These are phyloP conservation scores for Alternaria brassicicola DNA, from an alignment of 2,329 filamentous ascomycete species.

Conservation along the genomic window DNA sequence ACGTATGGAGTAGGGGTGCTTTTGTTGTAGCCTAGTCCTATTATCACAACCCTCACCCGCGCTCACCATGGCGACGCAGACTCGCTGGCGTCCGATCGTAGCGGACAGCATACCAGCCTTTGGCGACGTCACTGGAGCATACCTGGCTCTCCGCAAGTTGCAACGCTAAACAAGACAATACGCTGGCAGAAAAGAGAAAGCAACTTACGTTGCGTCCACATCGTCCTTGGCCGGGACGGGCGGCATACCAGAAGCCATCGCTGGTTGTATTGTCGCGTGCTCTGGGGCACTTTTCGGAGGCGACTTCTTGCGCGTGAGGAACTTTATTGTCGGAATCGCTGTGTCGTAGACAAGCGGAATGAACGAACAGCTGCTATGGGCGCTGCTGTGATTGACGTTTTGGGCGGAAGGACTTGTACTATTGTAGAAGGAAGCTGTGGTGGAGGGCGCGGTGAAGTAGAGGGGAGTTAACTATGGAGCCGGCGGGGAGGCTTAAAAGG, in stretches of 20 bases:
- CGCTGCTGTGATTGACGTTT: neutral
- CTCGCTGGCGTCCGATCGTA: neutral
- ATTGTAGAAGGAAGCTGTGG: slow-evolving; percentile 2
- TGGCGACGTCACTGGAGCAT: neutral
- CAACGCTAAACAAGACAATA: neutral
- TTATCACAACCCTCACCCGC: neutral
- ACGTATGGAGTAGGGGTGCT: neutral
- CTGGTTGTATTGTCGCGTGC: slow-evolving; percentile 39
- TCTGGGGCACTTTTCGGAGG: slow-evolving; percentile 41
- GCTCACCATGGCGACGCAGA: neutral
- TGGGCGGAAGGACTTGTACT: slow-evolving; percentile 3
- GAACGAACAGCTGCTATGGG: neutral
- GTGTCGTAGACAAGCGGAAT: slow-evolving; percentile 10
- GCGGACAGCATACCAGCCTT: neutral
- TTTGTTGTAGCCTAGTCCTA: neutral
- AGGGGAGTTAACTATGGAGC: slow-evolving; percentile 7
- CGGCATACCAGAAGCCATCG: slow-evolving; percentile 47
- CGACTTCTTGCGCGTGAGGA: slow-evolving; percentile 44
- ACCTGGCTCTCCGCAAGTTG: neutral
- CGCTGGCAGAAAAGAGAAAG: neutral
- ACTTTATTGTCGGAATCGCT: slow-evolving; percentile 28
- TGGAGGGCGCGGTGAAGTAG: slow-evolving; percentile 12
- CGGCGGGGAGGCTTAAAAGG: slow-evolving; percentile 7
- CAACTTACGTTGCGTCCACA: slow-evolving; percentile 65
- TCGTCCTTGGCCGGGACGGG: slow-evolving; percentile 62